Evolutionary conservation across 2,329 filamentous ascomycete species (phyloP), one percentile per base, ranked within the genome.

Genomic region (Dothistroma pini): DNA sequence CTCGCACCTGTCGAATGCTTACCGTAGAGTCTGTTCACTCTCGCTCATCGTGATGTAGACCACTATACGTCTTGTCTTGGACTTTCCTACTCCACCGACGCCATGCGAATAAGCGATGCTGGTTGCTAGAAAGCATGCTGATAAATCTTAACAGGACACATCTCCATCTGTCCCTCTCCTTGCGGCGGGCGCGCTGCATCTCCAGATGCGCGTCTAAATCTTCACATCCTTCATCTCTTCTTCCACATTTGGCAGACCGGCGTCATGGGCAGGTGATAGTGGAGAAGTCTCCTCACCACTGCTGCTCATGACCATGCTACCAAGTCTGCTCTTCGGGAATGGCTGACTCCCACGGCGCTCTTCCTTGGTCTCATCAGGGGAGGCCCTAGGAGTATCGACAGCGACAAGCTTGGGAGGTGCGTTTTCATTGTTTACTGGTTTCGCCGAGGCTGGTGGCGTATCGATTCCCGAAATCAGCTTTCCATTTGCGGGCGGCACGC

Each of bases 191-290:
- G 16, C 29, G 53, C 21, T 49, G 48, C 9, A 61, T 55, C 29
- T 62, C 56, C 32, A 4, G 19, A 16, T 8, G n/a, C 35, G 61
- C 31, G 38, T 14, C 57, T 60, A 74, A 56, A 81, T 80, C 69
- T 80, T 77, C 53, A 81, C 78, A 14, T 78, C 80, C 73, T 80
- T 80, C 73, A 81, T 76, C 64, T 80, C 79, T 49, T 70, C 71
- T 66, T 70, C 57, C 32, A 64, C 60, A 16, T 59, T 67, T 55
- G 63, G 53, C 70, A 69, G 32, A 63, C 58, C 64, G 32, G 56
- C 59, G 11, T 58, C 56, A 47, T 61, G 62, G 11, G 57, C 41
- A 29, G 61, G 60, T 29, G 63, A 63, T 29, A 61, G 34, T 29
- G 60, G 62, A 19, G 58, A 62, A 29, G 54, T 65, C 60, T 66